Evolutionary conservation across 208 protist species (phyloP), one percentile per base, ranked within the genome.

Genomic region (Leishmania major): DNA sequence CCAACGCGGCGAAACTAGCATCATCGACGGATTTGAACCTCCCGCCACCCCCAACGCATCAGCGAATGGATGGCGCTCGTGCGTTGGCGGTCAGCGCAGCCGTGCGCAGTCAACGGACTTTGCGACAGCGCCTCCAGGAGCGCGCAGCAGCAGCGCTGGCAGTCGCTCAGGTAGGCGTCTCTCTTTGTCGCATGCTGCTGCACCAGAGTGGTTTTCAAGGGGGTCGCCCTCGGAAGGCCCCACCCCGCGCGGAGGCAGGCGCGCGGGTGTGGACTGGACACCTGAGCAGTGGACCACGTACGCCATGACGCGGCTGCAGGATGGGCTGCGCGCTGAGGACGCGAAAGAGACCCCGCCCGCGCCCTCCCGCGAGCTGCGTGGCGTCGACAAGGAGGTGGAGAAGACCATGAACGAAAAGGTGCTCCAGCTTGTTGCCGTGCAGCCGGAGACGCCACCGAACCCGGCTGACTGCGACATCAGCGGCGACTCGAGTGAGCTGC

Each of bases 381-480:
- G 73, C 15, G 84, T 91, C 5, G 94, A 97, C 80, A 92, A 94
- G 77, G 90, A 81, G 15, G 88, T 93, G 78, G 95, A 97, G 80
- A 92, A 89, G 78, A 86, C 90, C 28, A 79, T 97, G 81, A 82
- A 84, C 40, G 71, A 81, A 51, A 92, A 91, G 74, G 92, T 93
- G 57, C 84, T 89, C 67, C 82, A 84, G 72, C 82, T 96, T 47
- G 89, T 97, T 64, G 94, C 92, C 7, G 76, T 94, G 45, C 83
- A 89, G 51, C 75, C 82, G 11, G 77, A 74, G n/a, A 79, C 88
- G 70, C 31, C 62, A 40, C 86, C 88, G n/a, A 93, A 88, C 87
- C 81, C 86, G 17, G 90, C 90, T 13, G 95, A 97, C 84, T 89
- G 85, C 78, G 95, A 97, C 87, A 93, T 96, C 80, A 89, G 93